Evolutionary conservation across 495 filamentous ascomycete species (phyloP), one percentile per base, ranked within the genome.

Genomic region (Aspergillus sclerotiicarbonarius): DNA sequence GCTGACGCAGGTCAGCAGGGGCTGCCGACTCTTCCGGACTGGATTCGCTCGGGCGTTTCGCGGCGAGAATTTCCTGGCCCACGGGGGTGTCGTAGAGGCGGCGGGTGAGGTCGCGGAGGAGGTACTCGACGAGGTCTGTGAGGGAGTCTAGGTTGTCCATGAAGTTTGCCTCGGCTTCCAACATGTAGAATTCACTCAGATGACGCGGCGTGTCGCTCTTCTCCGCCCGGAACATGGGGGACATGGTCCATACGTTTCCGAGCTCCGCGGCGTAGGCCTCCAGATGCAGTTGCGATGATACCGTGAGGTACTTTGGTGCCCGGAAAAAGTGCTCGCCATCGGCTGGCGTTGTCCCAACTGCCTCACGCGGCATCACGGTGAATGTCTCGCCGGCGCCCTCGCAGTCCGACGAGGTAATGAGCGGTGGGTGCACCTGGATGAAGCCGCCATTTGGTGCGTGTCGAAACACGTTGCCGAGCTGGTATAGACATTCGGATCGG

Each of bases 311-410:
- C 70, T 96, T 96, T n/a, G 87, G 85, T 13, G 83, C 74, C n/a
- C 85, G 84, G 73, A 96, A 98, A 75, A 96, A 97, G 44, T 73
- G 68, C 8, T 73, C 68, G 21, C 51, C 53, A 35, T 82, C 69
- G 21, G 66, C 57, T 18, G 52, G 47, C 10, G 35, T 12, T 35
- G 65, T 20, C 13, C 25, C 47, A 66, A 52, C 5, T 6, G 66
- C 59, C 37, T 69, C 73, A 9, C 75, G 73, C 16, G 76, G 75
- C 9, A 82, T 68, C 32, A 98, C 72, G 4, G 84, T 86, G 62
- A 98, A 98, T n/a, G 94, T 92, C 68, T 97, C 92, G 3, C 94
- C 93, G 5, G 92, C 95, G 6, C 94, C 95, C 72, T 98, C 94
- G 67, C 95, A 98, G 62, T 98, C 94, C 0, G 95, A 98, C 5